Percentiles rank a stretch among this genome's conserved stretches.
Evolutionary conservation across 2,329 filamentous ascomycete species (phyloP).

Genomic region (Xylaria sp.): DNA sequence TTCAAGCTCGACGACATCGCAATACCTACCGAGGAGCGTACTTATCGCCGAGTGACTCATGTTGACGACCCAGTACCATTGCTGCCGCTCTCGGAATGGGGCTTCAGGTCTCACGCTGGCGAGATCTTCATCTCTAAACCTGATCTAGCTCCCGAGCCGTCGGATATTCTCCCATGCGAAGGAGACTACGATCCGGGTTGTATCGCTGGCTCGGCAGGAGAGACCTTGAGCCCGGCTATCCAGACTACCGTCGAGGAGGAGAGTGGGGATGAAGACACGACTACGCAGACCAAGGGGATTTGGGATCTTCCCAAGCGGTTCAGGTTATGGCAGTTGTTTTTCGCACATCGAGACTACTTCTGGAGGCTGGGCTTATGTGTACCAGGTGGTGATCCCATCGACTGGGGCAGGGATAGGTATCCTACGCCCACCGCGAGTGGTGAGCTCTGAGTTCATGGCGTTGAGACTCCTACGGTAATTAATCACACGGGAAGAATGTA

Average conservation of each 20-base stretch:
- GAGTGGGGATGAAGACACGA: conserved; percentile 22
- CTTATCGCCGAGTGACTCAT: conserved; percentile 83
- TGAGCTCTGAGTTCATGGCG: conserved; percentile 40
- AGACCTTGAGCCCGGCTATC: conserved; percentile 28
- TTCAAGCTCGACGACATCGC: conserved; percentile 48
- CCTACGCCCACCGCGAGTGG: conserved; percentile 40
- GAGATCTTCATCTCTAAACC: conserved; percentile 83
- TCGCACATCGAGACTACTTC: conserved; percentile 95
- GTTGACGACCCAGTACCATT: conserved; percentile 84
- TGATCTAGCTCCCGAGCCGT: conserved; percentile 66
- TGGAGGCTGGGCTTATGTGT: conserved; percentile 90
- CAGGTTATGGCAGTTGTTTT: conserved; percentile 90
- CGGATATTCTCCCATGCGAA: conserved; percentile 71
- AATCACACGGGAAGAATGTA: neutral
- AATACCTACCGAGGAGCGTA: conserved; percentile 38
- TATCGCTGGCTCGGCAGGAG: conserved; percentile 62
- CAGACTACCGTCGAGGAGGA: conserved; percentile 30
- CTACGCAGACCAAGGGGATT: conserved; percentile 43
- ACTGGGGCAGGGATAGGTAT: conserved; percentile 63
- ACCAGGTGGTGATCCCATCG: conserved; percentile 72
- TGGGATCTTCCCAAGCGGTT: conserved; percentile 64
- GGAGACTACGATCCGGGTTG: conserved; percentile 74
- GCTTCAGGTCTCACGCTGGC: conserved; percentile 80
- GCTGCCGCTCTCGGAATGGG: conserved; percentile 85
- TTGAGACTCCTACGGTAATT: neutral